These are phyloP conservation scores for Malania oleifera DNA, from an alignment of 164 flowering plant species.

Conservation along the genomic window DNA sequence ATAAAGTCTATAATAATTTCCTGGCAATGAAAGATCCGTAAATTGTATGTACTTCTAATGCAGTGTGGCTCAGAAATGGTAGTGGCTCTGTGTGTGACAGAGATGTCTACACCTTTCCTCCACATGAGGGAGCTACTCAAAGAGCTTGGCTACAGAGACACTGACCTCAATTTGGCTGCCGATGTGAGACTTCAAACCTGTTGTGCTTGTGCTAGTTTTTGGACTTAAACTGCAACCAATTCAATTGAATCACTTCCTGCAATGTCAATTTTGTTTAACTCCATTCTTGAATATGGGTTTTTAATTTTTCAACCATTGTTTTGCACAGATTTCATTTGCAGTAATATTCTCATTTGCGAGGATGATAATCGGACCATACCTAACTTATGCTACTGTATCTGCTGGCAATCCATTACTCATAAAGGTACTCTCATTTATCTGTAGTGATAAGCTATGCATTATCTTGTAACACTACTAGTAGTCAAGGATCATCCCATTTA, in stretches of 20 bases:
- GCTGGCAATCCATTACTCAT: constrained; percentile 72
- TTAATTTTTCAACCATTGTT: no score
- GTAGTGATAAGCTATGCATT: no score
- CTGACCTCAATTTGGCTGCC: constrained; percentile 75
- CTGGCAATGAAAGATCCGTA: no score
- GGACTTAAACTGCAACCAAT: not conserved
- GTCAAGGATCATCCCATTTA: no score
- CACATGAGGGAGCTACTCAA: constrained; percentile 87
- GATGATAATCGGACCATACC: constrained; percentile 76
- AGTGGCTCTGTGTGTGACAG: constrained; percentile 72
- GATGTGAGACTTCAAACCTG: constrained; percentile 88
- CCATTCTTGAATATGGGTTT: no score
- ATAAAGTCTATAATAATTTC: no score
- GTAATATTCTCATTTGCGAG: constrained; percentile 64
- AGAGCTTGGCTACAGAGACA: constrained; percentile 79
- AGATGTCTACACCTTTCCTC: constrained; percentile 87
- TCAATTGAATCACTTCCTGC: no score
- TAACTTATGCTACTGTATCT: constrained; percentile 53
- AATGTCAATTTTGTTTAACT: no score
- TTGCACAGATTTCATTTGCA: constrained; percentile 73
- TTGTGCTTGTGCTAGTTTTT: no score
- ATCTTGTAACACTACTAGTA: no score
- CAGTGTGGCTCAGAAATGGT: constrained; percentile 93
- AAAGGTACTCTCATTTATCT: no score
- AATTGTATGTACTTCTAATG: not conserved